Evolutionary conservation across 2,329 filamentous ascomycete species (phyloP), one percentile per base, ranked within the genome.

Genomic region (Hymenoscyphus fraxineus): DNA sequence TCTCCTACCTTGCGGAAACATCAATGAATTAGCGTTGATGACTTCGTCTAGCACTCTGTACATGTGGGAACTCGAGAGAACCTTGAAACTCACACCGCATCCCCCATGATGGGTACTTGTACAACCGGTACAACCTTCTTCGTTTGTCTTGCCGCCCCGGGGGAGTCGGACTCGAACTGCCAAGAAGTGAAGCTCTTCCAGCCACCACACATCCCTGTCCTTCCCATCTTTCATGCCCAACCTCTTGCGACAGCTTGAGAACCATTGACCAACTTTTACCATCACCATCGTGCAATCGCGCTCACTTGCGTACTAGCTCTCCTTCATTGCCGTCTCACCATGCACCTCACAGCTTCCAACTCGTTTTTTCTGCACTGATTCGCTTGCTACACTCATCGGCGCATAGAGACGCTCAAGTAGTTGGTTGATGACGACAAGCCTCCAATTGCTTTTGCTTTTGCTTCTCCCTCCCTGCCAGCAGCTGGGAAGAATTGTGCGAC

Each of bases 371-470:
- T 19, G n/a, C 38, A 32, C 27, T 66, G 57, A 65, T 59, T 64
- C 59, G 61, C 51, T 13, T 35, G 19, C 9, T 54, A 59, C 59
- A 35, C 55, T 27, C 60, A 58, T 60, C 56, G 63, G 68, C 69
- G 65, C 68, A 69, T 65, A 32, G 35, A n/a, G 58, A 58, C 32
- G 57, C 64, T 54, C 58, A 22, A 27, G 27, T 47, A 16, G 27
- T 31, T 66, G 65, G 66, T 69, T 57, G 47, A 67, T 70, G 68
- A 69, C 69, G 60, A 66, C 59, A 60, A 66, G 58, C 13, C 16
- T 16, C 39, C 15, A 27, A 27, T 27, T 27, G 27, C 27, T 27
- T 27, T 27, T 27, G 27, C 27, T 27, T 27, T n/a, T 19, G n/a
- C 38, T 32, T 39, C 39, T 47, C 35, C 9, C 57, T 60, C 62